Base-by-base conservation (phyloP, 108 stramenopile genomes). In the Cyclostephanos invisitatus region DNA sequence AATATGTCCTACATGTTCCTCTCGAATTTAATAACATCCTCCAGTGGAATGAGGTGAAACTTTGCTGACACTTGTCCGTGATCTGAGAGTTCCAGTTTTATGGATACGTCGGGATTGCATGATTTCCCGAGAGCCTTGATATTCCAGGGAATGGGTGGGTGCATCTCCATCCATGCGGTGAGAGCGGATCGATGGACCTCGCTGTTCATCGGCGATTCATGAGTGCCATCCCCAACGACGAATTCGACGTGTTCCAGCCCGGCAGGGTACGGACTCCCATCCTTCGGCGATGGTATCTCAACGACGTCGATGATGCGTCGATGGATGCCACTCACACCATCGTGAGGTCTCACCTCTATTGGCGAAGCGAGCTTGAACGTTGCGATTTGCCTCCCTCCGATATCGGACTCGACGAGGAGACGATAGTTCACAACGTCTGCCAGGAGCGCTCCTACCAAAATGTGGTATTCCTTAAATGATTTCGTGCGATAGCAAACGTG, bases 171-270 rank as follows among this genome's bases (percentile, higher is more conserved):
- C 32, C 72, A 71, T 1, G 59, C 40, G 7, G 57, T 24, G 12
- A 84, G 74, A 35, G 55, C 38, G 3, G 44, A 1, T 57, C 67
- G 62, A 48, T 82, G 77, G n/a, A 36, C 20, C 5, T 67, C 77
- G 67, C 61, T 40, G 56, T 76, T 81, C 29, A 71, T 44, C 14
- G 80, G 78, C 24, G 72, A 70, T 12, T 29, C 28, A 2, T 35
- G n/a, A 21, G 48, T 42, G 7, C 35, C 57, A 42, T 83, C 60
- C 12, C 75, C 78, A 58, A 86, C 82, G 3, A 82, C 82, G 71
- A 85, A 83, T 67, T 87, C 86, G 1, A 80, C 79, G 42, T 87
- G 86, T 56, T 87, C 86, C 60, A 84, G 64, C 0, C 86, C 86
- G 29, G 44, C 24, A 7, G 29, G 36, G 67, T 87, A 87, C 8